Evolutionary conservation across 495 filamentous ascomycete species (phyloP).

Genomic region (Immersiella caudata): DNA sequence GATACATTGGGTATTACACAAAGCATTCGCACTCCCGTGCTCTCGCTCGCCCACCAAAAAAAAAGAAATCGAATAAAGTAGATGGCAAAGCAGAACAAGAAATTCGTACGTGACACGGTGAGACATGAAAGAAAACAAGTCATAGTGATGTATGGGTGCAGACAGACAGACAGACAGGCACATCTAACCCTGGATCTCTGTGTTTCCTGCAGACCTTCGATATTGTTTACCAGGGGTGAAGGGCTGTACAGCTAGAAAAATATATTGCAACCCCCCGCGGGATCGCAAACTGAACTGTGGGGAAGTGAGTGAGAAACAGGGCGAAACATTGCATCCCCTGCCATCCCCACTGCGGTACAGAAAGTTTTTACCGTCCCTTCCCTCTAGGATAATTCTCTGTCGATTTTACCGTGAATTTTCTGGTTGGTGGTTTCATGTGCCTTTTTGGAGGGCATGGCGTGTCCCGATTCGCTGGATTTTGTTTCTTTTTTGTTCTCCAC

Average conservation of each 20-base stretch:
- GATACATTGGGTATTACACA: not conserved
- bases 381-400: conserved; percentile 13
- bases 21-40: not conserved
- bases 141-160: not conserved
- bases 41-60: not conserved
- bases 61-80: not conserved
- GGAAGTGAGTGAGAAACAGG: not conserved
- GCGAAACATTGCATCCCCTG: conserved; percentile 1
- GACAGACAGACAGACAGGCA: not conserved
- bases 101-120: not conserved
- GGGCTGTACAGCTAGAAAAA: not conserved
- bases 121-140: not conserved
- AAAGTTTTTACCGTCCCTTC: not conserved
- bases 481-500: not conserved
- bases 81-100: not conserved
- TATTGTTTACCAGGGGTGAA: conserved; percentile 12
- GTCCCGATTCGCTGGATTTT: conserved; percentile 17
- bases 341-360: not conserved
- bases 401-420: conserved; percentile 10
- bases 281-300: conserved; percentile 3
- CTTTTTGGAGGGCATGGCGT: not conserved
- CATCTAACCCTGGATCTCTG: conserved; percentile 8
- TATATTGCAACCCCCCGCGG: not conserved
- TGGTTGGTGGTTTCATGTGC: not conserved
- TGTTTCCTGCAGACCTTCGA: not conserved